A percentile compares a stretch with the other conserved stretches of the same genome.
Evolutionary conservation across 768 basidiomycete species (phyloP).

Genomic region (Pluteus cervinus): DNA sequence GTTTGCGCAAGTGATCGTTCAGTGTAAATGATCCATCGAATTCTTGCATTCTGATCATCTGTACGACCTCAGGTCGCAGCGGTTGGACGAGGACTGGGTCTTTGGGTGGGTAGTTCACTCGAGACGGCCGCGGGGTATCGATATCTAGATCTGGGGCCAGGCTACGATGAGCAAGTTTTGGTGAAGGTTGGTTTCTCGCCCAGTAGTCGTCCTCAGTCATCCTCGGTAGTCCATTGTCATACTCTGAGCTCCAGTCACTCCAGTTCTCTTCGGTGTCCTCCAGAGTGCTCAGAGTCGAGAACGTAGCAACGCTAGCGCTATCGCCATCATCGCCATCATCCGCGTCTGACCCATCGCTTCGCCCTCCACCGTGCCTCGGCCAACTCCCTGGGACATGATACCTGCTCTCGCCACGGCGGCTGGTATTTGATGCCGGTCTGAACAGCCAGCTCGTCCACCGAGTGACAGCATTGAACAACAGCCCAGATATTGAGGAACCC

Average conservation of each 20-base stretch:
- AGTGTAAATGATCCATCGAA: slow-evolving; percentile 45
- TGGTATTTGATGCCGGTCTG: too few species aligned
- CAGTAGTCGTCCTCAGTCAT: too few species aligned
- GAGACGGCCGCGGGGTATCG: slow-evolving; percentile 11
- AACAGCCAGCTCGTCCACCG: too few species aligned
- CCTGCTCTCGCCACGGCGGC: too few species aligned
- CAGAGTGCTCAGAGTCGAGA: slow-evolving; percentile 47
- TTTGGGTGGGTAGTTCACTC: not conserved
- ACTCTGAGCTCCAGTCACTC: slow-evolving; percentile 28
- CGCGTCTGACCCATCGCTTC: slow-evolving; percentile 18
- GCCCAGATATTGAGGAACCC: too few species aligned
- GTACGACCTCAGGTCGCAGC: slow-evolving; percentile 20
- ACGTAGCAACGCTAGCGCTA: slow-evolving; percentile 16
- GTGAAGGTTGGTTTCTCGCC: too few species aligned
- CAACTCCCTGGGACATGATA: too few species aligned
- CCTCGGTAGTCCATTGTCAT: slow-evolving; percentile 8
- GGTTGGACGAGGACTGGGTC: slow-evolving; percentile 9
- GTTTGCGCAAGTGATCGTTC: slow-evolving; percentile 18
- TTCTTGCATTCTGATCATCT: slow-evolving; percentile 32
- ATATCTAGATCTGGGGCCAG: slow-evolving; percentile 11
- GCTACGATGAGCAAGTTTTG: too few species aligned
- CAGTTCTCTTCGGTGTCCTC: slow-evolving; percentile 30
- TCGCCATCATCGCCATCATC: slow-evolving; percentile 14
- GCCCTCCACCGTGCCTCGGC: too few species aligned
- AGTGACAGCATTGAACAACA: too few species aligned